phyloP scores from a whole-genome alignment of 164 flowering plant genomes.

The Aristolochia contorta region DNA sequence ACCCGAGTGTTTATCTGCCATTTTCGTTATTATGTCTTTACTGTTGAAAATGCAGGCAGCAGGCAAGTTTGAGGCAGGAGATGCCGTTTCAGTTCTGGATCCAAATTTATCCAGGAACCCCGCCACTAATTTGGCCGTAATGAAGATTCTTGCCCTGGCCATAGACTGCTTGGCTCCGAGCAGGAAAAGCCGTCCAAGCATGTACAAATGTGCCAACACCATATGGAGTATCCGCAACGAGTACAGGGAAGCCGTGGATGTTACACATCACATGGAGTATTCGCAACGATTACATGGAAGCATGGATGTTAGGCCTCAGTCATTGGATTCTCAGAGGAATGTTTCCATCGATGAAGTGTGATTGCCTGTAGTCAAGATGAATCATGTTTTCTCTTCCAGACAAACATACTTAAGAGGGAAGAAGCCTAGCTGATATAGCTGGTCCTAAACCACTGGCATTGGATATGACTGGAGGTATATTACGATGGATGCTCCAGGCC shows the following conservation, averaged over 20 bases:
- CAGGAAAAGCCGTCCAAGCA: conserved; percentile 56
- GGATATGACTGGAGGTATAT: too few relatives aligned
- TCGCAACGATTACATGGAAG: conserved; percentile 35
- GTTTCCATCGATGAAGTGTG: too few relatives aligned
- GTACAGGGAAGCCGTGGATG: conserved; percentile 56
- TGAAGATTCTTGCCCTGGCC: conserved; percentile 69
- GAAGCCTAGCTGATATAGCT: too few relatives aligned
- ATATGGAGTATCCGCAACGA: conserved; percentile 88
- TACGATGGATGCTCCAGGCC: too few relatives aligned
- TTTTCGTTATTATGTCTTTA: not conserved
- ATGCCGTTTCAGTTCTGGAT: conserved; percentile 52
- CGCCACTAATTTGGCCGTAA: conserved; percentile 34
- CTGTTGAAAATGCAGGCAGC: conserved; percentile 54
- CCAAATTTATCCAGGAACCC: conserved; percentile 40
- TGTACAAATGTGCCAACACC: conserved; percentile 79
- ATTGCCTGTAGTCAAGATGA: too few relatives aligned
- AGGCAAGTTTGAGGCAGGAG: conserved; percentile 61
- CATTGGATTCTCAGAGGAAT: conserved; percentile 24
- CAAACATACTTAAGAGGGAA: too few relatives aligned
- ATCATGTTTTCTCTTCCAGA: too few relatives aligned
- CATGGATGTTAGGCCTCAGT: conserved; percentile 27
- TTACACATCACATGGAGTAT: conserved; percentile 74
- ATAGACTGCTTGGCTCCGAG: conserved; percentile 73
- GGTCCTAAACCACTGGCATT: too few relatives aligned
- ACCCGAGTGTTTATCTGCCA: not conserved